Conservation (phyloP, 2,329 filamentous ascomycete genomes). For the Fusarium caatingaense region DNA sequence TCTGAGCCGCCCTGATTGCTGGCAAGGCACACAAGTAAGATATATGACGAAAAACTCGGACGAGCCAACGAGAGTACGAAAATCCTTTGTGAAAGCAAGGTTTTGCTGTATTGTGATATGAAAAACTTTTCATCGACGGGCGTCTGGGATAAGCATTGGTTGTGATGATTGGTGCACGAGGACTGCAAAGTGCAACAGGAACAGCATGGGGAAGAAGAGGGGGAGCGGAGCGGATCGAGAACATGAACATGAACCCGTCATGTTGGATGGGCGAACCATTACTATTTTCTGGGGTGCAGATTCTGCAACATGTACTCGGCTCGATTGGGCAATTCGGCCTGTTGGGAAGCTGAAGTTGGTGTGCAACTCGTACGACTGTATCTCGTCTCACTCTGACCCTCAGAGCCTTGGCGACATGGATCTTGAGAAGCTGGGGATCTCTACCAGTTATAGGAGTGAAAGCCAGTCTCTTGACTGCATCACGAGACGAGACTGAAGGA, state of each 20-base stretch:
- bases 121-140: constrained; percentile 36
- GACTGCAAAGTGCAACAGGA: constrained; percentile 23
- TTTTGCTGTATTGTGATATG: constrained; percentile 16
- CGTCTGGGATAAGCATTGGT: constrained; percentile 34
- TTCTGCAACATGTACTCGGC: constrained; percentile 14
- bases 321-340: background rate
- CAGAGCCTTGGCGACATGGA: constrained; percentile 1
- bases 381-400: constrained; percentile 5
- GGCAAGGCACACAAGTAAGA: constrained; percentile 24
- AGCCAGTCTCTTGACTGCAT: background rate
- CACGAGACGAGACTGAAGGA: background rate
- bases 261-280: constrained; percentile 28
- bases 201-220: constrained; percentile 20
- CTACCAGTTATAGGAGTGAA: background rate
- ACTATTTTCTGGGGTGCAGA: constrained; percentile 3
- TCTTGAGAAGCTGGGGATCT: background rate
- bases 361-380: constrained; percentile 4
- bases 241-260: constrained; percentile 7
- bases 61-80: constrained; percentile 7
- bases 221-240: constrained; percentile 30
- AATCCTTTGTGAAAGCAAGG: constrained; percentile 2
- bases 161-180: constrained; percentile 30
- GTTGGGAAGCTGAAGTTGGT: constrained; percentile 7
- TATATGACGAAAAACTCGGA: constrained; percentile 7
- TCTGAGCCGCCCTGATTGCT: constrained; percentile 20